Evolutionary conservation across 805 yeast species (phyloP), one percentile per base, ranked within the genome.

Genomic region (Lipomyces anomalus): DNA sequence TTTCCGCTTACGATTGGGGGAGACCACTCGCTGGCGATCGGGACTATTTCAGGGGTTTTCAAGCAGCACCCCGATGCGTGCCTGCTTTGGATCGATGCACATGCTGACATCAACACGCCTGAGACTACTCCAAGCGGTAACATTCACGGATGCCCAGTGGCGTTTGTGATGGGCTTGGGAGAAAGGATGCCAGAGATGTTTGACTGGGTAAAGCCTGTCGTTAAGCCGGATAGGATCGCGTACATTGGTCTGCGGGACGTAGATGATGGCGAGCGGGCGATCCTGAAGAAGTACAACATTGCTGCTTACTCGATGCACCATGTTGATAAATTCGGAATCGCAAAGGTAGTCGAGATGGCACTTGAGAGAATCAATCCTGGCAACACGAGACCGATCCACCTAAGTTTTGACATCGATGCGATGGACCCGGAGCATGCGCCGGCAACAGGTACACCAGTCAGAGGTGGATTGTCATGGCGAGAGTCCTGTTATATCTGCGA

Each of bases 401-500:
- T 92, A 55, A 82, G 94, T 22, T 90, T 89, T 63, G 98, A 90
- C 62, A 97, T 90, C 36, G 98, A 90, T 67, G 97, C 97, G 35
- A 82, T 92, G 47, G 98, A 90, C 67, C 97, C 97, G 39, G 74
- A 79, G 51, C 88, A 72, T 61, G 96, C 92, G 11, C 97, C 96
- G 17, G 95, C 97, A 33, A 90, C 98, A 1, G 98, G 98, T 44
- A 92, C 98, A 1, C 90, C 97, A 35, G 98, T 90, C 13, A 80
- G 95, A 64, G 97, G 97, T 54, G 98, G 98, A 3, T 72, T 90
- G 54, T 82, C 96, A 6, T 74, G 90, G 66, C 78, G 98, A 69
- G 98, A 90, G 68, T 97, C 96, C 40, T 74, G 92, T 63, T 90
- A 83, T 63, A 67, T 90, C 43, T 92, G 89, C 50, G 98, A 90